phyloP scores from a whole-genome alignment of 2,329 filamentous ascomycete genomes.

The Apiospora koreana region DNA sequence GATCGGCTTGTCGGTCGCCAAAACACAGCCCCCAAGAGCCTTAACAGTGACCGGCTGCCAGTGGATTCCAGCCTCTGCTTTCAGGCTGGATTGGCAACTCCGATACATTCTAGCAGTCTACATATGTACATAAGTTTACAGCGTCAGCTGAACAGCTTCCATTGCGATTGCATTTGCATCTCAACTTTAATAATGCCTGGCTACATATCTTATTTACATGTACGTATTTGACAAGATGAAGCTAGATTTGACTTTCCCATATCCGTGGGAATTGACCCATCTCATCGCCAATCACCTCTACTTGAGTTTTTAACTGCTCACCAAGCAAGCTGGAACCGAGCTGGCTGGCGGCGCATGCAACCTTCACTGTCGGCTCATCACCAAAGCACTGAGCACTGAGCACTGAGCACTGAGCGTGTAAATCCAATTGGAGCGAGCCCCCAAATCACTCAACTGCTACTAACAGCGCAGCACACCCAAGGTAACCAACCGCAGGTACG shows the following conservation, averaged over 20 bases:
- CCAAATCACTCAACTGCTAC: too few species aligned
- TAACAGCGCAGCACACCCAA: too few species aligned
- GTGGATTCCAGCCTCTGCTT: neutral
- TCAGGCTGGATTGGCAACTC: neutral
- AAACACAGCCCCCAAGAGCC: neutral
- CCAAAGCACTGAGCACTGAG: too few species aligned
- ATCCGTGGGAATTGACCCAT: neutral
- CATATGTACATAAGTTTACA: neutral
- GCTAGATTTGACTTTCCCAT: neutral
- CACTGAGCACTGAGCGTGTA: too few species aligned
- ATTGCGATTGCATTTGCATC: neutral
- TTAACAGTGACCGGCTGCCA: neutral
- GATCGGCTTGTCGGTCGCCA: neutral
- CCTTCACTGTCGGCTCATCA: too few species aligned
- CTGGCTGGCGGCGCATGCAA: too few species aligned
- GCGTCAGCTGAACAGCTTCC: neutral
- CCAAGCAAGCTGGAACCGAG: neutral
- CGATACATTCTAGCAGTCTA: neutral
- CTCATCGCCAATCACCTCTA: neutral
- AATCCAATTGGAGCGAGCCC: too few species aligned
- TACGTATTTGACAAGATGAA: neutral
- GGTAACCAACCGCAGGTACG: too few species aligned
- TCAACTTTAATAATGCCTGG: neutral
- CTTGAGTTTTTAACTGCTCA: neutral
- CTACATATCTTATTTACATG: too few species aligned